Conservation (phyloP, 169 alveolate genomes). For the Haemoproteus tartakovskyi region DNA sequence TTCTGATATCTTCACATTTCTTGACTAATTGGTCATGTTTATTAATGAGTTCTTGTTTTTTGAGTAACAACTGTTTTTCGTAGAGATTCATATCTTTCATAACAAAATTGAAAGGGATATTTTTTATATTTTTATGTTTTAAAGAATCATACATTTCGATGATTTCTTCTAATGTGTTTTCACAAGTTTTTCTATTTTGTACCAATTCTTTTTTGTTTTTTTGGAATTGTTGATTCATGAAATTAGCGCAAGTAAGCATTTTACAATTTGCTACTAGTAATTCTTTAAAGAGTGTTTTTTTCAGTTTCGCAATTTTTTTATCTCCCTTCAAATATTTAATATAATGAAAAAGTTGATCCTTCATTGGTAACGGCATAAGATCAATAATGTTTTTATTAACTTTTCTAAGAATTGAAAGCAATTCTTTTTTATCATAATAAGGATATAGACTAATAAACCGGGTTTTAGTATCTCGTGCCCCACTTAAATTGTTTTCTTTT, state of each 20-base stretch:
- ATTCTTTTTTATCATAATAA: constrained; percentile 15
- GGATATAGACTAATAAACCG: constrained; percentile 23
- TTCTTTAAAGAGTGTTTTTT: constrained; percentile 16
- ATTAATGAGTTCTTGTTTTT: constrained; percentile 19
- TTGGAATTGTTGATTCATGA: background rate
- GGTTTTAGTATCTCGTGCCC: background rate
- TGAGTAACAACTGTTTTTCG: constrained; percentile 8
- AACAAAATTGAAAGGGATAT: constrained; percentile 42
- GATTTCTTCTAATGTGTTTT: constrained; percentile 13
- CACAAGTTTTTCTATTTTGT: background rate
- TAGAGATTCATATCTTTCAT: constrained; percentile 50
- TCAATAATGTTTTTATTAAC: constrained; percentile 19
- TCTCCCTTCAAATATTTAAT: constrained; percentile 15
- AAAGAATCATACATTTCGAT: constrained; percentile 26
- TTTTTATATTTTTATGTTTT: constrained; percentile 23
- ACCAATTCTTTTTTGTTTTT: background rate
- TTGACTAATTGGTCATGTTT: constrained; percentile 18
- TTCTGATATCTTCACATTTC: constrained; percentile 8
- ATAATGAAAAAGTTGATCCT: constrained; percentile 19
- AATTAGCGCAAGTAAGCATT: constrained; percentile 9
- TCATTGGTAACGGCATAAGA: constrained; percentile 47
- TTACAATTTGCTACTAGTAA: background rate
- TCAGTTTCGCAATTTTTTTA: constrained; percentile 1
- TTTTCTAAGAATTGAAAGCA: constrained; percentile 5
- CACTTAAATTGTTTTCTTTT: constrained; percentile 6